These are phyloP conservation scores for Penicillium sp. DNA, from an alignment of 2,329 filamentous ascomycete genomes.

Conservation along the genomic window DNA sequence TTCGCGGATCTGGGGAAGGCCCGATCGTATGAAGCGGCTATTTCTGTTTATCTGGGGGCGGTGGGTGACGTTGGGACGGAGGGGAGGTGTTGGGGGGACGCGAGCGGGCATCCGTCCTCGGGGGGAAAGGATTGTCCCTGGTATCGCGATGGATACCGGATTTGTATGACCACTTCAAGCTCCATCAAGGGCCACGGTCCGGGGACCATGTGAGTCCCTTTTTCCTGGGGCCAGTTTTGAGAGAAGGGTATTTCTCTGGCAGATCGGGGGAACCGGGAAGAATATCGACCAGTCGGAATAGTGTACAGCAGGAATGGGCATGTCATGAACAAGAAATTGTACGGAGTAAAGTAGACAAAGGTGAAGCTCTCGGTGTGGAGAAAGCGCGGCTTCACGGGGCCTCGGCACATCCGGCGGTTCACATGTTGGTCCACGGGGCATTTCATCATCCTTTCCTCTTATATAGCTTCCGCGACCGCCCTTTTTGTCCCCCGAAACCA, in stretches of 20 bases:
- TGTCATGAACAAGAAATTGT: not conserved
- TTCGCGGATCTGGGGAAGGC: slow-evolving; percentile 26
- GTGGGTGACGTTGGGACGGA: slow-evolving; percentile 18
- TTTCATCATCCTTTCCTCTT: slow-evolving; percentile 17
- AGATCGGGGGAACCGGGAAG: not conserved
- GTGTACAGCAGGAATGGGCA: not conserved
- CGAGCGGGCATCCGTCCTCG: slow-evolving; percentile 2
- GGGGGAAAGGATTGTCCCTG: slow-evolving; percentile 12
- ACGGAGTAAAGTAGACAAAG: not conserved
- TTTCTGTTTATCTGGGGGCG: slow-evolving; percentile 23
- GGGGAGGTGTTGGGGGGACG: not conserved
- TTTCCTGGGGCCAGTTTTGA: not conserved
- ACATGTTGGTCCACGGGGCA: slow-evolving; percentile 20
- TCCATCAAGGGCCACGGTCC: not conserved
- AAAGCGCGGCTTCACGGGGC: slow-evolving; percentile 10
- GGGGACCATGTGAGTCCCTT: not conserved
- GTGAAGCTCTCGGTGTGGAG: not conserved
- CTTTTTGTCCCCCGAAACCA: slow-evolving; percentile 1
- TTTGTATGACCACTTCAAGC: slow-evolving; percentile 14
- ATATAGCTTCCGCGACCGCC: slow-evolving; percentile 15
- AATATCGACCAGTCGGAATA: not conserved
- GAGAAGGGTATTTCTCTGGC: not conserved
- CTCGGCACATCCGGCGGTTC: slow-evolving; percentile 22
- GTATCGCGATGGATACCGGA: slow-evolving; percentile 15
- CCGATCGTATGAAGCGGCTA: slow-evolving; percentile 33